These are phyloP conservation scores for Aspergillus sp. DNA, from an alignment of 2,329 filamentous ascomycete species.

Conservation along the genomic window DNA sequence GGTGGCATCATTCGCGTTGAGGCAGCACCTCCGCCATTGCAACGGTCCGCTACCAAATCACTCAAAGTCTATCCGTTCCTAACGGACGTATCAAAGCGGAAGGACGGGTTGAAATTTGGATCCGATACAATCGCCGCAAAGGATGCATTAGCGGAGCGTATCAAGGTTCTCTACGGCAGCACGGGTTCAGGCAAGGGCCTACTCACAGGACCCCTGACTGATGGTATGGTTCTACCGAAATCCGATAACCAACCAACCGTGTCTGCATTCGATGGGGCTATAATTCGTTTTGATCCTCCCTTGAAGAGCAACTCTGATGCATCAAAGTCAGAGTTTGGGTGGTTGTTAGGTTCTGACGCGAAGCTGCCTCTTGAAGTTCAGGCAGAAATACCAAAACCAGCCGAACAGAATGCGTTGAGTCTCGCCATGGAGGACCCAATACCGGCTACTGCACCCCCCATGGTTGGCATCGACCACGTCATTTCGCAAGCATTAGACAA, in stretches of 20 bases:
- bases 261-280: conserved; percentile 76
- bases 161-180: conserved; percentile 69
- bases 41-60: conserved; percentile 63
- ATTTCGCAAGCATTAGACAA: conserved; percentile 72
- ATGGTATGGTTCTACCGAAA: conserved; percentile 75
- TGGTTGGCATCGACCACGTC: conserved; percentile 83
- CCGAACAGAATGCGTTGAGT: conserved; percentile 44
- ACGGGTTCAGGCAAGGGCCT: conserved; percentile 60
- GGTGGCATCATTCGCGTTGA: conserved; percentile 87
- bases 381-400: conserved; percentile 65
- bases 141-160: conserved; percentile 69
- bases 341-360: conserved; percentile 76
- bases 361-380: conserved; percentile 76
- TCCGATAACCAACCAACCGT: conserved; percentile 55
- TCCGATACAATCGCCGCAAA: conserved; percentile 81
- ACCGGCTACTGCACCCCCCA: conserved; percentile 52
- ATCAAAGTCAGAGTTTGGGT: conserved; percentile 46
- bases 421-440: conserved; percentile 57
- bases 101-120: conserved; percentile 76
- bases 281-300: conserved; percentile 73
- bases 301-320: conserved; percentile 34
- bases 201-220: conserved; percentile 80
- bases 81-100: conserved; percentile 53
- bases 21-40: conserved; percentile 71
- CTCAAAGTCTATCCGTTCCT: conserved; percentile 83